Percentiles rank a stretch among this genome's conserved stretches.
Evolutionary conservation across 2,329 filamentous ascomycete genomes (phyloP).

Genomic region (Erysiphe neolycopersici): DNA sequence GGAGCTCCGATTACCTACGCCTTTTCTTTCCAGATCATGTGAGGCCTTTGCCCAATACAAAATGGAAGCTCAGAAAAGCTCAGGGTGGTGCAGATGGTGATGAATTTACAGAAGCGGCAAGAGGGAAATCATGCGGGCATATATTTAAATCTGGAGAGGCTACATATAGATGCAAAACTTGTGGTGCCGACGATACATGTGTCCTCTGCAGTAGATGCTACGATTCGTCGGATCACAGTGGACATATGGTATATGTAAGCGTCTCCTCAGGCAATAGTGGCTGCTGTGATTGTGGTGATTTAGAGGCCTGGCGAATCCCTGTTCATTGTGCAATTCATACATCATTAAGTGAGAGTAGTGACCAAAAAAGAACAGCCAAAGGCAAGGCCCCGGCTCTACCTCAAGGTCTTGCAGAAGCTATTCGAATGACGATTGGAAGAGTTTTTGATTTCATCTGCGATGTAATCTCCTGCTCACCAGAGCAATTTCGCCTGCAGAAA

Average conservation of each 20-base stretch:
- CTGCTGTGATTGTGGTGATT: constrained; percentile 91
- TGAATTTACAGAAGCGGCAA: constrained; percentile 77
- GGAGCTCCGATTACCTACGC: constrained; percentile 44
- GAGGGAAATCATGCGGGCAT: constrained; percentile 85
- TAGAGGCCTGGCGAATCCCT: constrained; percentile 74
- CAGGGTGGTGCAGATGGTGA: constrained; percentile 85
- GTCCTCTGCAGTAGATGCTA: constrained; percentile 87
- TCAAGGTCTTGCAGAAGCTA: constrained; percentile 45
- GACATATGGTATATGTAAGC: constrained; percentile 70
- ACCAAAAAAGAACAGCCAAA: constrained; percentile 26
- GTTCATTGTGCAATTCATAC: constrained; percentile 89
- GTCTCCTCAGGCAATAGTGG: constrained; percentile 79
- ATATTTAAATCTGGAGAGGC: constrained; percentile 91
- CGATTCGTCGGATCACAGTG: constrained; percentile 80
- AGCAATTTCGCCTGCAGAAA: constrained; percentile 72
- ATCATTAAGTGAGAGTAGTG: constrained; percentile 19
- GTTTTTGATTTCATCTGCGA: constrained; percentile 90
- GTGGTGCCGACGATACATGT: constrained; percentile 82
- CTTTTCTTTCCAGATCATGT: constrained; percentile 61
- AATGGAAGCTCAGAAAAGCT: constrained; percentile 57
- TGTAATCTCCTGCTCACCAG: constrained; percentile 90
- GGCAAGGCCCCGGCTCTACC: constrained; percentile 35
- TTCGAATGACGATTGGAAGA: constrained; percentile 63
- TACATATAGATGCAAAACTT: constrained; percentile 83
- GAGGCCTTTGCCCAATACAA: constrained; percentile 23